A percentile compares a stretch with the other conserved stretches of the same genome.
phyloP scores from a whole-genome alignment of 2,329 filamentous ascomycete genomes.

The Fusarium duplospermum region DNA sequence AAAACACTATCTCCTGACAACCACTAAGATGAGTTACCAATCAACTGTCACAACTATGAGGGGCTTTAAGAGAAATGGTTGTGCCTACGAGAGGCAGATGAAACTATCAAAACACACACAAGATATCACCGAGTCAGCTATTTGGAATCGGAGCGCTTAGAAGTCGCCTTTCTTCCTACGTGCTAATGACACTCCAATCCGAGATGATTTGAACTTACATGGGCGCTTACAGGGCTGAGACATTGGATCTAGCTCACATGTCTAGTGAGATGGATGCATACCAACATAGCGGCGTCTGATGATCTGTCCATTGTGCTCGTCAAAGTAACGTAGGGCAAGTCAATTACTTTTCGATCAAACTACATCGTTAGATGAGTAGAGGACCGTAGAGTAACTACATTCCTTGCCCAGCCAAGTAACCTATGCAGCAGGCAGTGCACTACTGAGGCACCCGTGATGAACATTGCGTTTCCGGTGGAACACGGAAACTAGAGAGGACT shows the following conservation, averaged over 20 bases:
- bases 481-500: neutral
- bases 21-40: neutral
- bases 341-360: neutral
- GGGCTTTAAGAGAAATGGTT: neutral
- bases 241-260: neutral
- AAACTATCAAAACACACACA: neutral
- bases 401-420: neutral
- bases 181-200: neutral
- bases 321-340: neutral
- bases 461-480: neutral
- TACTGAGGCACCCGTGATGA: neutral
- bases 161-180: neutral
- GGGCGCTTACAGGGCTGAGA: neutral
- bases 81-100: neutral
- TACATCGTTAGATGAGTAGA: neutral
- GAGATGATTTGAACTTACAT: neutral
- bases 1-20: neutral
- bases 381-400: neutral
- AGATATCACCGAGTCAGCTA: neutral
- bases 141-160: neutral
- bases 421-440: neutral
- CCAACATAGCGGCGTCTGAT: neutral
- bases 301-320: neutral
- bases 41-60: neutral
- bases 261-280: neutral